These are phyloP conservation scores for Exophiala oligosperma DNA, from an alignment of 2,329 filamentous ascomycete species.

Conservation along the genomic window DNA sequence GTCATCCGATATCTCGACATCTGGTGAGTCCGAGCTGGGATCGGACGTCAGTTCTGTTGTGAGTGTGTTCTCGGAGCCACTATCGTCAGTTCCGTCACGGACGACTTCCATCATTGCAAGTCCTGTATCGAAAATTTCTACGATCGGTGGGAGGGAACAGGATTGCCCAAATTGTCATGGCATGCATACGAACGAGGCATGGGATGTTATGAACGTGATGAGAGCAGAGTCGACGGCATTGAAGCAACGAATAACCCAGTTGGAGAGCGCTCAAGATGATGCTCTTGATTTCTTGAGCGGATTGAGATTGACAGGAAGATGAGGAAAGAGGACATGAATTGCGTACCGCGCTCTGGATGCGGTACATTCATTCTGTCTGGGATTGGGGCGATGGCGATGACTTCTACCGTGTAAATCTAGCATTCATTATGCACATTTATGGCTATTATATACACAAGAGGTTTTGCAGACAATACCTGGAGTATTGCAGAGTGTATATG, in stretches of 20 bases:
- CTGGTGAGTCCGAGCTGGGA: conserved; percentile 60
- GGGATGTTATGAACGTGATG: conserved; percentile 54
- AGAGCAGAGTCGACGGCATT: conserved; percentile 57
- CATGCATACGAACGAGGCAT: conserved; percentile 48
- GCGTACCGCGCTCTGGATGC: neutral
- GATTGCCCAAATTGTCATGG: conserved; percentile 45
- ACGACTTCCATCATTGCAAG: conserved; percentile 22
- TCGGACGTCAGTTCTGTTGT: conserved; percentile 55
- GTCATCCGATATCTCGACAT: conserved; percentile 42
- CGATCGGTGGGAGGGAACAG: conserved; percentile 23
- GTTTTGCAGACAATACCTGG: neutral
- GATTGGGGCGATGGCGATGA: no score
- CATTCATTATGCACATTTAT: neutral
- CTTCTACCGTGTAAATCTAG: neutral
- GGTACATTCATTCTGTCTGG: neutral
- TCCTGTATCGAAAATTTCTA: conserved; percentile 17
- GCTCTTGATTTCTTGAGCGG: conserved; percentile 44
- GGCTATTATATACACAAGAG: neutral
- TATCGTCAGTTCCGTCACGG: conserved; percentile 24
- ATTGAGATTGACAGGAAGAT: conserved; percentile 13
- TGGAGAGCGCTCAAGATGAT: conserved; percentile 58
- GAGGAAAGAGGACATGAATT: neutral
- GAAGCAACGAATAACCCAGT: conserved; percentile 52
- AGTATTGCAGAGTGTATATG: no score
- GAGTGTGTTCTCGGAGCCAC: conserved; percentile 47